A percentile compares a stretch with the other conserved stretches of the same genome.
phyloP scores from a whole-genome alignment of 805 yeast species.

The Saturnispora halmiae region DNA sequence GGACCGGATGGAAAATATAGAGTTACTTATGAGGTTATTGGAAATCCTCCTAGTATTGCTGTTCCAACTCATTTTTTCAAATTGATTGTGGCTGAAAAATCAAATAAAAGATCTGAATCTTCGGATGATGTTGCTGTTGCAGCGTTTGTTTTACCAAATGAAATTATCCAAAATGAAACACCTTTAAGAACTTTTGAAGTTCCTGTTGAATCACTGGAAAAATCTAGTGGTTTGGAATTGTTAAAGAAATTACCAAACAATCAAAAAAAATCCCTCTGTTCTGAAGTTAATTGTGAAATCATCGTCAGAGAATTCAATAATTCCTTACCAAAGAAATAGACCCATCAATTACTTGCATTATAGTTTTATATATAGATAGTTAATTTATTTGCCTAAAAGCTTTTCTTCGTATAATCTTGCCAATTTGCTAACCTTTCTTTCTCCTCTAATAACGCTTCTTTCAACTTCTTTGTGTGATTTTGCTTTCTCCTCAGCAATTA shows the following conservation, averaged over 20 bases:
- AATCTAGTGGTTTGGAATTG: slow-evolving; percentile 77
- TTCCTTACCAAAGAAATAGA: slow-evolving; percentile 25
- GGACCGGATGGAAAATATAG: slow-evolving; percentile 73
- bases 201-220: slow-evolving; percentile 83
- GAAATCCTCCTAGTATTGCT: slow-evolving; percentile 92
- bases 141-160: slow-evolving; percentile 92
- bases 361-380: neutral
- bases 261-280: slow-evolving; percentile 58
- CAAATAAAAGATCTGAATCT: slow-evolving; percentile 28
- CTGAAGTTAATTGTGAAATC: slow-evolving; percentile 70
- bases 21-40: slow-evolving; percentile 86
- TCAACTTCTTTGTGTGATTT: slow-evolving; percentile 25
- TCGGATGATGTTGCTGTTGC: slow-evolving; percentile 57
- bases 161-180: slow-evolving; percentile 56
- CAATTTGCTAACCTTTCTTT: slow-evolving; percentile 42
- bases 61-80: slow-evolving; percentile 98
- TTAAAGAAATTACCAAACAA: slow-evolving; percentile 55
- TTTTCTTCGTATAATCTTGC: slow-evolving; percentile 44
- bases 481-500: slow-evolving; percentile 6
- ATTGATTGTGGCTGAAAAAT: slow-evolving; percentile 73
- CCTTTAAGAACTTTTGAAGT: slow-evolving; percentile 74
- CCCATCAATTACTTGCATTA: neutral
- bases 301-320: slow-evolving; percentile 72
- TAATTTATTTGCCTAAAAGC: slow-evolving; percentile 15
- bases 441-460: slow-evolving; percentile 29